A percentile compares a stretch with the other conserved stretches of the same genome.
Conservation (phyloP, 305 asterid species). For the Fraxinus dipetala region DNA sequence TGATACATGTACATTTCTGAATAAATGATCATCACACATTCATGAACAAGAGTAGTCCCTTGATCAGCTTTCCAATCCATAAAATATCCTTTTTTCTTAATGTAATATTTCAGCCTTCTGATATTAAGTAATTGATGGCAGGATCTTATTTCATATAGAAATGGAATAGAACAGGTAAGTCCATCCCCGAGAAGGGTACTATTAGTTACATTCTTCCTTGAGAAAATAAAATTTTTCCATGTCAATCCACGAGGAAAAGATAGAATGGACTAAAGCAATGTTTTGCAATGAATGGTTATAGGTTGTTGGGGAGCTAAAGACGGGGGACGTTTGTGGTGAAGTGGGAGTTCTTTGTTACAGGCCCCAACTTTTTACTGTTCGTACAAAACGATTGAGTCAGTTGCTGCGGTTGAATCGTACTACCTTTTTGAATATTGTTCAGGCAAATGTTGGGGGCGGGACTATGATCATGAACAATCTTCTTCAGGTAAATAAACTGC, state of each 20-base stretch:
- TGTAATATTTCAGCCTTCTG: slow-evolving; percentile 17
- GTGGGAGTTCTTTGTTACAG: slow-evolving; percentile 75
- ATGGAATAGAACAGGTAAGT: slow-evolving; percentile 44
- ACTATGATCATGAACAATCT: slow-evolving; percentile 75
- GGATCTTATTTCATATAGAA: slow-evolving; percentile 48
- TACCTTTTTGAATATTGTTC: slow-evolving; percentile 57
- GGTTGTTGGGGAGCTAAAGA: slow-evolving; percentile 53
- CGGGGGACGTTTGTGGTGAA: slow-evolving; percentile 71
- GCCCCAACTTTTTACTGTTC: slow-evolving; percentile 69
- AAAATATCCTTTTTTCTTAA: not conserved
- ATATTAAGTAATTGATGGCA: slow-evolving; percentile 27
- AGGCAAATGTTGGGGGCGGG: slow-evolving; percentile 80
- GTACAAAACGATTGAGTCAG: slow-evolving; percentile 72
- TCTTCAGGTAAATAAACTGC: slow-evolving; percentile 51
- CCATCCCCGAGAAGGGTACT: not conserved
- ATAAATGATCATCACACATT: not conserved
- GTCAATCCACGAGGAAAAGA: not conserved
- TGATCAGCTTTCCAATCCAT: not conserved
- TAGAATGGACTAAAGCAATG: slow-evolving; percentile 8
- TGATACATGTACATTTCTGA: not conserved
- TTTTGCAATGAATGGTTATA: slow-evolving; percentile 19
- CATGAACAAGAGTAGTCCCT: not conserved
- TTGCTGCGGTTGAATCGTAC: slow-evolving; percentile 67
- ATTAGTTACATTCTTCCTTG: not conserved
- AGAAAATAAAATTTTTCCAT: not conserved